Base-by-base conservation (phyloP, 1,139 yeast genomes). In the Suhomyces bokatorum region DNA sequence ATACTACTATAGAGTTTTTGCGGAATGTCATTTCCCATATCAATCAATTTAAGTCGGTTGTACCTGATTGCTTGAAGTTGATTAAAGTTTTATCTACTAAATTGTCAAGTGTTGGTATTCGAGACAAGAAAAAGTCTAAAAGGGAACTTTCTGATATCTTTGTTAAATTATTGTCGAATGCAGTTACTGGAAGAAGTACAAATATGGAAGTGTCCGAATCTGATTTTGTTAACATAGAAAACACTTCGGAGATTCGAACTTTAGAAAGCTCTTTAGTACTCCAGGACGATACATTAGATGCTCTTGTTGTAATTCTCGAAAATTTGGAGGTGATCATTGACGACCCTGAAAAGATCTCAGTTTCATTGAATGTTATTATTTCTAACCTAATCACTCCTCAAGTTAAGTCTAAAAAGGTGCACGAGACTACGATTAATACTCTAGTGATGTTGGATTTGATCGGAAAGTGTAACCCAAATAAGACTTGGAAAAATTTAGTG, bases 61-160 rank as follows among this genome's bases (percentile, higher is more conserved):
- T 81, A 35, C 78, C 87, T 1, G 75, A 73, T 35, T 56, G 84
- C 6, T 63, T 88, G 37, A 72, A 67, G 37, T 71, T 84, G 42
- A 60, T 78, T 3, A 70, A 78, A 2, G 62, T 75, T 1, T 62
- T 88, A 40, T 78, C 86, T 1, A 58, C 69, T 16, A 87, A 88
- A 54, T 57, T 86, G 6, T 73, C 75, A 15, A 66, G 66, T n/a
- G 71, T 83, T 2, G 81, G 81, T 48, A 73, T 80, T 55, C 85
- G 87, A 4, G 85, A 83, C 34, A 82, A 77, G 49, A 80, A 73
- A 52, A 79, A 80, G 54, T 65, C 75, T 24, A 75, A 78, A 47
- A 85, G 80, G 53, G 97, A 90, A 30, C 60, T 89, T 29, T 66
- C 81, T 2, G 97, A 89, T 29, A 52, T 73, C 2, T 87, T 85